Conservation (phyloP, 345 rosid species). For the Balakata baccata region DNA sequence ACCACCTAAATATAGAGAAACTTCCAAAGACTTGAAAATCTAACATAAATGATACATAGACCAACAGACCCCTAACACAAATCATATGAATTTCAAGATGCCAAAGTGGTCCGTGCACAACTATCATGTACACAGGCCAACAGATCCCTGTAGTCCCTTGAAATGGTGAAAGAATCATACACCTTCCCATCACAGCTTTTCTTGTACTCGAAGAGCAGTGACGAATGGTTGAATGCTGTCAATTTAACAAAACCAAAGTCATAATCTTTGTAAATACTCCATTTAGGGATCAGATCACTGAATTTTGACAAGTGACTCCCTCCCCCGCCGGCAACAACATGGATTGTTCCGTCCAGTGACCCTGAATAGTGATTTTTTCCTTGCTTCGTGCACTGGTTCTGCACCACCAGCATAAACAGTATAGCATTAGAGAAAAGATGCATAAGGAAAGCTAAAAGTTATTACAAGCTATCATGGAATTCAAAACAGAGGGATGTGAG, state of each 20-base stretch:
- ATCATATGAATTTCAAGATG: constrained; percentile 33
- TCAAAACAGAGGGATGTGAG: not conserved
- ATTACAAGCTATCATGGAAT: not conserved
- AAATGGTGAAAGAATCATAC: constrained; percentile 74
- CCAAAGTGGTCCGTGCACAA: constrained; percentile 62
- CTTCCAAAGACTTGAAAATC: not conserved
- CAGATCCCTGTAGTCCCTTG: constrained; percentile 80
- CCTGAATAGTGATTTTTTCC: constrained; percentile 65
- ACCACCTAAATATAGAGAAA: not conserved
- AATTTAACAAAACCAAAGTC: constrained; percentile 80
- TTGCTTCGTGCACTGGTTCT: constrained; percentile 62
- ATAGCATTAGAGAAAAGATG: not conserved
- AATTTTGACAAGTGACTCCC: constrained; percentile 65
- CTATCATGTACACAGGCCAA: constrained; percentile 74
- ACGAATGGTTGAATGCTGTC: constrained; percentile 71
- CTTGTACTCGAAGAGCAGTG: constrained; percentile 83
- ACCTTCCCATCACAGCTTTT: constrained; percentile 73
- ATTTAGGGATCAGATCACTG: constrained; percentile 45
- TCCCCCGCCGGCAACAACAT: constrained; percentile 84
- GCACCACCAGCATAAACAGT: constrained; percentile 24
- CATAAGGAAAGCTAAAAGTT: not conserved
- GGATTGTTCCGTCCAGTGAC: constrained; percentile 66
- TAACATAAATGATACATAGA: constrained; percentile 5
- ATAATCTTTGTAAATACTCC: constrained; percentile 76
- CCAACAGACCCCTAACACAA: constrained; percentile 57